Evolutionary conservation across 495 filamentous ascomycete species (phyloP).

Genomic region (Penicillium ucsense): DNA sequence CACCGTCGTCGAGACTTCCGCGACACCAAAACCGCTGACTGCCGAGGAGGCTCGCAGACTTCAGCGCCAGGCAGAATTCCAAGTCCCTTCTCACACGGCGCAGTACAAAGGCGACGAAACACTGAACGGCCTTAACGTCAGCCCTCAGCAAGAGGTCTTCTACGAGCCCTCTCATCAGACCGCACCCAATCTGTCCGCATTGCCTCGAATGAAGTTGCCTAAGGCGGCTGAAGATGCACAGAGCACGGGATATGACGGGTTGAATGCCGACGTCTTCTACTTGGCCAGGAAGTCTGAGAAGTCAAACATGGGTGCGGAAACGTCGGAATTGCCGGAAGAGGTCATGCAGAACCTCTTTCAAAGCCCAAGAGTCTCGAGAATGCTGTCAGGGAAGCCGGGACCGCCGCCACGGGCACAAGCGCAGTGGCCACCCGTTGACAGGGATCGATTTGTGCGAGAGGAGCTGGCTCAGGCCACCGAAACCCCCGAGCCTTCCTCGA

Average conservation of each 20-base stretch:
- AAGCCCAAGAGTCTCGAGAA: constrained; percentile 47
- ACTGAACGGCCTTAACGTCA: constrained; percentile 22
- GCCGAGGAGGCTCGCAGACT: constrained; percentile 30
- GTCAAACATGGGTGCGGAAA: constrained; percentile 7
- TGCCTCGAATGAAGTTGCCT: constrained; percentile 52
- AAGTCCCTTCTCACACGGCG: constrained; percentile 42
- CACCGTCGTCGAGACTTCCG: neutral
- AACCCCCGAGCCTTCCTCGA: neutral
- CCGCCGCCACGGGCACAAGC: constrained; percentile 2
- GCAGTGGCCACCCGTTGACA: constrained; percentile 1
- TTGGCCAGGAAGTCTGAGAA: constrained; percentile 19
- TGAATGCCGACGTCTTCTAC: constrained; percentile 52
- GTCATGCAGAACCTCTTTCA: constrained; percentile 53
- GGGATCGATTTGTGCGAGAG: neutral
- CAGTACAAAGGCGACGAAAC: constrained; percentile 15
- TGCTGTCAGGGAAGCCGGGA: constrained; percentile 31
- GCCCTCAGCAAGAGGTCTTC: constrained; percentile 49
- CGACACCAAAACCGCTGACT: constrained; percentile 13
- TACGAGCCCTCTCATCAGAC: constrained; percentile 40
- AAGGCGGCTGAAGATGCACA: constrained; percentile 40
- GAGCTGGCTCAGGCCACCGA: neutral
- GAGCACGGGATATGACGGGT: constrained; percentile 22
- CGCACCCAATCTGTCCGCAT: constrained; percentile 40
- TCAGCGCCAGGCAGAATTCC: constrained; percentile 45
- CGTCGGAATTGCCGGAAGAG: constrained; percentile 43